Evolutionary conservation across 768 basidiomycete genomes (phyloP).

Genomic region (Erythrobasidium yunnanense): DNA sequence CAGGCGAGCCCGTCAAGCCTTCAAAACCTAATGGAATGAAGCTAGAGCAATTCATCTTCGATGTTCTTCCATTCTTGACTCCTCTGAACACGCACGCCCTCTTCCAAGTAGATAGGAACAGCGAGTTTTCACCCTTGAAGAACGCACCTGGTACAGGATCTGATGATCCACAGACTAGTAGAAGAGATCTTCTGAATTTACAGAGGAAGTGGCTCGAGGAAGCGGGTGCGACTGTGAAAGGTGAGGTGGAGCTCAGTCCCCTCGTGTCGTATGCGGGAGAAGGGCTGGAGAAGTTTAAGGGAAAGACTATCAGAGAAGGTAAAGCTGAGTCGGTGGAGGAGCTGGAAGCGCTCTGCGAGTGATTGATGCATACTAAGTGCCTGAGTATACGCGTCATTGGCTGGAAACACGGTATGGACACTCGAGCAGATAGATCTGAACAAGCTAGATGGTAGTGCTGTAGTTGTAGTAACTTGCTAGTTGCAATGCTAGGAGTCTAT

Average conservation of each 20-base stretch:
- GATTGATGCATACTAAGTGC: not conserved
- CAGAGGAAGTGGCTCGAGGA: slow-evolving; percentile 63
- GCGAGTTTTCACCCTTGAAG: slow-evolving; percentile 95
- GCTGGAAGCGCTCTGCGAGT: not conserved
- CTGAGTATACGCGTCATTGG: too few species aligned
- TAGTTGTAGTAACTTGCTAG: too few species aligned
- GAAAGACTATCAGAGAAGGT: slow-evolving; percentile 2
- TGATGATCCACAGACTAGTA: slow-evolving; percentile 82
- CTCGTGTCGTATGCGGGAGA: slow-evolving; percentile 84
- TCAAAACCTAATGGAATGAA: slow-evolving; percentile 95
- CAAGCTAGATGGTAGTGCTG: too few species aligned
- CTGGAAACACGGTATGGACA: too few species aligned
- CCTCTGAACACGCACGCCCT: slow-evolving; percentile 56
- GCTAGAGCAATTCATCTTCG: slow-evolving; percentile 95
- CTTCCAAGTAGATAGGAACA: slow-evolving; percentile 70
- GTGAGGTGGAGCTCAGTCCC: slow-evolving; percentile 84
- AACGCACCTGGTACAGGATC: slow-evolving; percentile 86
- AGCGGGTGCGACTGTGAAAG: slow-evolving; percentile 46
- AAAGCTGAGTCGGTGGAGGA: slow-evolving; percentile 8
- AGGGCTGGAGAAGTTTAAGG: slow-evolving; percentile 40
- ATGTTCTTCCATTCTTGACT: slow-evolving; percentile 83
- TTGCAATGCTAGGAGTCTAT: too few species aligned
- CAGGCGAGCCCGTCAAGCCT: slow-evolving; percentile 65
- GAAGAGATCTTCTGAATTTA: slow-evolving; percentile 76
- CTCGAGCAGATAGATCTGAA: too few species aligned